phyloP scores from a whole-genome alignment of 352 stramenopile genomes.

The Pythium sukuiense region DNA sequence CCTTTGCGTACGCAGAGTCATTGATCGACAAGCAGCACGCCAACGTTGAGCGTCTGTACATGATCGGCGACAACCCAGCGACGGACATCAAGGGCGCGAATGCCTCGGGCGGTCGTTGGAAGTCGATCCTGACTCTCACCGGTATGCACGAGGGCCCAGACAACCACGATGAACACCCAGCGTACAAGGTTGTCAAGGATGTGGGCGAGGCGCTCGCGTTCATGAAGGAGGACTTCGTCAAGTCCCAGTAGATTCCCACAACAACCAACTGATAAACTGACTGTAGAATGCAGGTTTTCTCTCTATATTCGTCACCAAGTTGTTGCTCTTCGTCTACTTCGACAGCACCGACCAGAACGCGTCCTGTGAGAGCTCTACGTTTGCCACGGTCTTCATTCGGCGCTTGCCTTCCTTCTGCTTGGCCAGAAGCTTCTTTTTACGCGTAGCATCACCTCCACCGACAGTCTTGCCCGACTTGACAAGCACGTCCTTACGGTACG shows the following conservation, averaged over 20 bases:
- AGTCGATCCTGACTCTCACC: slow-evolving; percentile 81
- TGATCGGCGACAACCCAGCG: slow-evolving; percentile 84
- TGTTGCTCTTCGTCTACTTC: slow-evolving; percentile 42
- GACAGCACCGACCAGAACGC: slow-evolving; percentile 98
- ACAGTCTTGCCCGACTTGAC: slow-evolving; percentile 96
- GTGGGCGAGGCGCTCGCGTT: slow-evolving; percentile 68
- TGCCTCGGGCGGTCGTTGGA: slow-evolving; percentile 69
- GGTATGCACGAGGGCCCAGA: slow-evolving; percentile 74
- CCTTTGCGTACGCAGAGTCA: slow-evolving; percentile 73
- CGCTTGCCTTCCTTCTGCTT: slow-evolving; percentile 99
- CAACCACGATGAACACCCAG: slow-evolving; percentile 64
- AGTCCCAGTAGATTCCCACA: slow-evolving; percentile 13
- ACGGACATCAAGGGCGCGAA: slow-evolving; percentile 86
- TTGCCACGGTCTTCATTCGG: slow-evolving; percentile 95
- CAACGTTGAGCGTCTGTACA: slow-evolving; percentile 77
- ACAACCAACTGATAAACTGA: background rate
- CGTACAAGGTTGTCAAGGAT: slow-evolving; percentile 75
- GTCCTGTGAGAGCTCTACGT: slow-evolving; percentile 96
- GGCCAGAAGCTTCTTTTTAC: slow-evolving; percentile 99
- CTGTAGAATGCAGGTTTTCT: background rate
- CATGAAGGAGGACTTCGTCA: slow-evolving; percentile 73
- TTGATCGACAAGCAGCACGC: slow-evolving; percentile 72
- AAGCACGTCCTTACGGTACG: slow-evolving; percentile 96
- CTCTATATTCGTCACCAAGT: background rate
- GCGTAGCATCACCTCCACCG: slow-evolving; percentile 94